phyloP scores from a whole-genome alignment of 129 eudicot species.

The Centella asiatica region DNA sequence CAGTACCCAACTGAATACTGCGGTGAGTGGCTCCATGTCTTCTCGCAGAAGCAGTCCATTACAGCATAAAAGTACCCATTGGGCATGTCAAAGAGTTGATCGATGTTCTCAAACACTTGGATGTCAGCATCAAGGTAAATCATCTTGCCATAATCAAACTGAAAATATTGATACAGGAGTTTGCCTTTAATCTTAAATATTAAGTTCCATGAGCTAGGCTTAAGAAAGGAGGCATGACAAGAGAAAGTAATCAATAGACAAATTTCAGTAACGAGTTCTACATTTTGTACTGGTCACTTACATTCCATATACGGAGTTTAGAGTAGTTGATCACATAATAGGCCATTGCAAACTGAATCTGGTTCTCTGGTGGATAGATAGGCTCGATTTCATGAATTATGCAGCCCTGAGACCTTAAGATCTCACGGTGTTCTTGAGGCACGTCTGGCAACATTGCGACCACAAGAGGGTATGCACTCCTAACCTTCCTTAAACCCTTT shows the following conservation, averaged over 20 bases:
- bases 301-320: slow-evolving; percentile 29
- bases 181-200: too few species aligned
- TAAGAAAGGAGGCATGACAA: too few species aligned
- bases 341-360: slow-evolving; percentile 25
- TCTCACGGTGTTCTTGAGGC: slow-evolving; percentile 20
- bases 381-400: slow-evolving; percentile 24
- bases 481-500: slow-evolving; percentile 23
- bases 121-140: slow-evolving; percentile 43
- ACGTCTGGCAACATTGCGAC: slow-evolving; percentile 29
- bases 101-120: slow-evolving; percentile 40
- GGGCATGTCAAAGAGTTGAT: slow-evolving; percentile 39
- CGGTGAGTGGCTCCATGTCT: slow-evolving; percentile 36
- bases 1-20: slow-evolving; percentile 38
- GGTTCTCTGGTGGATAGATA: slow-evolving; percentile 24
- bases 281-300: slow-evolving; percentile 10
- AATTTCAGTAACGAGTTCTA: too few species aligned
- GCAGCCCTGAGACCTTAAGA: slow-evolving; percentile 24
- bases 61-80: slow-evolving; percentile 43
- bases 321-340: slow-evolving; percentile 25
- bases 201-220: neutral
- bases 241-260: too few species aligned
- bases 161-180: slow-evolving; percentile 1
- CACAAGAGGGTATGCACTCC: slow-evolving; percentile 23
- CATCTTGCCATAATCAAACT: slow-evolving; percentile 43
- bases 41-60: slow-evolving; percentile 45